Conservation (phyloP, 345 rosid species). For the Pugionium cornutum region DNA sequence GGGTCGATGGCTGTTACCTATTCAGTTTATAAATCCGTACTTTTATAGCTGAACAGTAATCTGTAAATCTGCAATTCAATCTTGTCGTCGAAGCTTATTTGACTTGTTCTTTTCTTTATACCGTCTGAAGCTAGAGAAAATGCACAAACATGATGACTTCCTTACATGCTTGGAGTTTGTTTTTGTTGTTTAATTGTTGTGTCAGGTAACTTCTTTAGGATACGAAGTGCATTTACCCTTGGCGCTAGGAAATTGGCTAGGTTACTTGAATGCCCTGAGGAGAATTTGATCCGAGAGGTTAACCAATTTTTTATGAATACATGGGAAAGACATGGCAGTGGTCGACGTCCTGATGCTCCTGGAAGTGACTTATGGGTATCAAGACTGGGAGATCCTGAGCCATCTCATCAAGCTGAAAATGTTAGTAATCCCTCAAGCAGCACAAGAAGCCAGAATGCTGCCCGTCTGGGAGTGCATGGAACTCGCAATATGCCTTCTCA, state of each 20-base stretch:
- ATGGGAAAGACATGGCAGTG: slow-evolving; percentile 96
- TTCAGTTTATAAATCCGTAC: slow-evolving; percentile 12
- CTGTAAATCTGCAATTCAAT: too few species aligned
- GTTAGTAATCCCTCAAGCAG: slow-evolving; percentile 43
- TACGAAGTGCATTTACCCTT: slow-evolving; percentile 98
- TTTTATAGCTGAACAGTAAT: background rate
- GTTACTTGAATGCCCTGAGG: slow-evolving; percentile 83
- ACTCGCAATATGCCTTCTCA: slow-evolving; percentile 45
- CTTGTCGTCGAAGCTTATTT: too few species aligned
- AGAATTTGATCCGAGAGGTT: slow-evolving; percentile 67
- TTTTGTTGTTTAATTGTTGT: slow-evolving; percentile 16
- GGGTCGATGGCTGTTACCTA: slow-evolving; percentile 11
- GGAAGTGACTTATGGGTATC: slow-evolving; percentile 50
- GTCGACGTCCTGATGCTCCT: slow-evolving; percentile 91
- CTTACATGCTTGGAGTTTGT: background rate
- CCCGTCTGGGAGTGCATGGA: slow-evolving; percentile 43
- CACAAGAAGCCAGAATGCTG: slow-evolving; percentile 44
- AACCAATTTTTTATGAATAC: slow-evolving; percentile 89
- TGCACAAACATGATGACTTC: too few species aligned
- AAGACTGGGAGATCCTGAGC: slow-evolving; percentile 50
- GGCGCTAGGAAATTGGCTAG: slow-evolving; percentile 91
- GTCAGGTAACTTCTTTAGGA: slow-evolving; percentile 96
- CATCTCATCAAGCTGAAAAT: slow-evolving; percentile 47
- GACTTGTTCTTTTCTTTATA: too few species aligned
- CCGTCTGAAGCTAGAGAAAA: too few species aligned